Evolutionary conservation across 768 basidiomycete genomes (phyloP), one percentile per base, ranked within the genome.

Genomic region (Trametes punicea): DNA sequence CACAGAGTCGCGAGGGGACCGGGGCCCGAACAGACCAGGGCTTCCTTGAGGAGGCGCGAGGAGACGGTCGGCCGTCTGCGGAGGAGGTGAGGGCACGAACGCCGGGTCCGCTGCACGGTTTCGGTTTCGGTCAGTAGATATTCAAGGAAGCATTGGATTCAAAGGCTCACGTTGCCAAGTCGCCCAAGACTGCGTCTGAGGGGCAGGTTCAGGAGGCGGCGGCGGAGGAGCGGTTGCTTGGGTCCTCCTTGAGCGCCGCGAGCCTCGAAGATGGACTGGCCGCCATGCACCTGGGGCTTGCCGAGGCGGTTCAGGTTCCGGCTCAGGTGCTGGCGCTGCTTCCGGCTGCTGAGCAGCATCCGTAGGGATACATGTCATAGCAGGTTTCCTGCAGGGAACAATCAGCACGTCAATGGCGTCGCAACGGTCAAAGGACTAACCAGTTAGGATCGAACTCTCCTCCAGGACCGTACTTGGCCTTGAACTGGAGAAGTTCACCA

Each of bases 381-480:
- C 58, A 11, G 58, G 58, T 51, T 60, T 60, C 58, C 58, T 60
- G 42, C 7, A 29, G 10, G 3, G 6, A 9, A 23, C 0, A n/a
- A 31, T 49, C 6, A 42, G 45, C 8, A 40, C 15, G 23, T 36
- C 34, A n/a, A 26, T 16, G 26, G 15, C 18, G 18, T 15, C 10
- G 2, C 16, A 13, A 8, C n/a, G n/a, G 1, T 25, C 15, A 18
- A 15, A 29, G 4, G 13, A 66, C 71, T 60, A 33, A 84, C 90
- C 91, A 93, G n/a, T 88, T 84, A 7, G 85, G 80, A 64, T 91
- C 87, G 65, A 88, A 93, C 68, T 90, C 86, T 47, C 91, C 91
- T 53, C 89, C 90, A n/a, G 89, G 84, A 5, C 85, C 85, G 62
- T 90, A 89, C 66, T 88, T 88, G 36, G 87, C 77, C 68, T 82